phyloP scores from a whole-genome alignment of 139 green algal species.

The Diplosphaera chodatii region DNA sequence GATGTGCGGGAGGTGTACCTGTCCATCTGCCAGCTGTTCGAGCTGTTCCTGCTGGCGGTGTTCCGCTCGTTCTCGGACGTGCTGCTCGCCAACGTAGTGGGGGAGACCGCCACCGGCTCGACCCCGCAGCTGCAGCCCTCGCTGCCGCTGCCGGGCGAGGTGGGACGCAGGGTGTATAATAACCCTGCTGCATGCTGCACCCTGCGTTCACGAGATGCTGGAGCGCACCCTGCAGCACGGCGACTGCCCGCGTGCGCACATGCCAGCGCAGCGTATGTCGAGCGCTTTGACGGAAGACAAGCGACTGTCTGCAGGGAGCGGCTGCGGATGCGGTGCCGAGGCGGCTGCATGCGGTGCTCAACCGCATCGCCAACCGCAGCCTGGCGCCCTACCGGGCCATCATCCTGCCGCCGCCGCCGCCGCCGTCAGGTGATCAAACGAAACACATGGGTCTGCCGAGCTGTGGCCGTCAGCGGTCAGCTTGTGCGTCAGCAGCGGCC shows the following conservation, averaged over 20 bases:
- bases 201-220: no score
- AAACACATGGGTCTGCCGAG: no score
- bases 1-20: background rate
- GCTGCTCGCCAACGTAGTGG: background rate
- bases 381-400: constrained; percentile 9
- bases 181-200: no score
- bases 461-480: no score
- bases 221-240: no score
- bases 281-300: no score
- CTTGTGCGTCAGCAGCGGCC: no score
- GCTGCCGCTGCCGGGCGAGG: background rate
- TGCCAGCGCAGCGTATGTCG: no score
- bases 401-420: constrained; percentile 14
- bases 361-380: constrained; percentile 14
- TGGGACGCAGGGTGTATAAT: no score
- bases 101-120: background rate
- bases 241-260: no score
- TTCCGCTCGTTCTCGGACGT: background rate
- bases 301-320: constrained; percentile 16
- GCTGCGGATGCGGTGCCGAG: constrained; percentile 13
- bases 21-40: background rate
- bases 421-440: background rate
- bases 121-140: background rate
- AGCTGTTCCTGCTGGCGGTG: background rate
- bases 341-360: constrained; percentile 17